Base-by-base conservation (phyloP, 2,329 filamentous ascomycete genomes). In the Aspergillus pseudonomiae region DNA sequence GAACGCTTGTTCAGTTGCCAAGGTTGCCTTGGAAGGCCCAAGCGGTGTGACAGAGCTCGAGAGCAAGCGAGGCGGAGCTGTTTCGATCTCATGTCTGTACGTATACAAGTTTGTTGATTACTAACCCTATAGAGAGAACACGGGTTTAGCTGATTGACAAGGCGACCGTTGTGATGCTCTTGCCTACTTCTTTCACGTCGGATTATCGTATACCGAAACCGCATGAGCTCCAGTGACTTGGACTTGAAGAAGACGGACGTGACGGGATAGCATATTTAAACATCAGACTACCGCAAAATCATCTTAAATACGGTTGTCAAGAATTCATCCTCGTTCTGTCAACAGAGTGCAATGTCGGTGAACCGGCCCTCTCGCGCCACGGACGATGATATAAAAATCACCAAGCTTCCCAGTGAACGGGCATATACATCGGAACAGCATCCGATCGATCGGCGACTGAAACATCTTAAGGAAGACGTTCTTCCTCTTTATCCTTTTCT, bases 401-500 rank as follows among this genome's bases (percentile, higher is more conserved):
- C 70, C 62, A 69, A 68, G 67, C 67, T 65, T 59, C 54, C 68
- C 48, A 71, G 59, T 60, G 61, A 68, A 65, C 67, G 57, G 50
- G 61, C 66, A 53, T 60, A 57, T 64, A 63, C 69, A 46, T 62
- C 70, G 4, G 74, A 75, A 56, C 71, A 72, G 46, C 70, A 73
- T 60, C 68, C 66, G 36, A 67, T 79, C 60, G 73, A 79, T 67
- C 68, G 67, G 56, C 78, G 76, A 68, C 70, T 82, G 50, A 73
- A 78, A 63, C 74, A 70, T 46, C 74, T 82, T 46, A 78, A 73
- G 59, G 76, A 81, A 65, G 72, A 78, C 61, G 74, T 81, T 39
- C 76, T 83, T 55, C 80, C 81, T 26, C 67, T 75, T 56, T 77
- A 81, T 55, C 81, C 81, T 46, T 82, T 81, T 65, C 76, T 82